Evolutionary conservation across 208 protist species (phyloP), one percentile per base, ranked within the genome.

Genomic region (Leishmania lainsoni): DNA sequence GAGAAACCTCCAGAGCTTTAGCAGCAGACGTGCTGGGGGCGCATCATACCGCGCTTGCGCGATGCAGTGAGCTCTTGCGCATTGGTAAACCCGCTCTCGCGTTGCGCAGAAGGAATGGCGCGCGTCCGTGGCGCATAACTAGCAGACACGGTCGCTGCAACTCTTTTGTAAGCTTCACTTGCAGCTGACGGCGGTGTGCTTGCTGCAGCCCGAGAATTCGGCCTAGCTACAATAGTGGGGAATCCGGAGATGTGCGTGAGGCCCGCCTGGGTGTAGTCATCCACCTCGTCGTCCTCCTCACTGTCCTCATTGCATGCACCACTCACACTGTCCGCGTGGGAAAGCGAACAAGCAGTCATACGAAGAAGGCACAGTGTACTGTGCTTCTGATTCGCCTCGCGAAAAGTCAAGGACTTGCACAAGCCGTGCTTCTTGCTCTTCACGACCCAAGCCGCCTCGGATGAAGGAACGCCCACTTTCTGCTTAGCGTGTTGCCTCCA

Each of bases 1-100:
- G 61, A 91, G 81, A 49, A 89, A 89, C 17, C 80, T 63, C 91
- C 91, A 94, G 56, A 94, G 83, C 58, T 86, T 85, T 16, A 92
- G 59, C 59, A 94, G 65, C 9, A 89, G 78, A 39, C 86, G 80
- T 3, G 80, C 84, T n/a, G 81, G 79, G 0, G 79, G 83, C 0
- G 78, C 83, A 0, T 72, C 83, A 73, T 78, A 84, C 59, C 75
- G 79, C 1, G 74, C 52, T 73, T 75, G 66, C n/a, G 78, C 74
- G 39, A 79, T 56, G 1, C 65, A 16, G 78, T 79, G 14, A 85
- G 75, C 70, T 78, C 81, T 61, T 85, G 49, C 35, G 75, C 75
- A 29, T 29, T 75, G 0, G 75, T 75, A 72, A 72, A 32, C 42
- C 0, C 20, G 42, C 68, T 26, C 10, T 29, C 42, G 22, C 35